Percentiles rank a stretch among this genome's conserved stretches.
These are phyloP conservation scores for Globisporangium parvum DNA, from an alignment of 352 stramenopile species.

Conservation along the genomic window DNA sequence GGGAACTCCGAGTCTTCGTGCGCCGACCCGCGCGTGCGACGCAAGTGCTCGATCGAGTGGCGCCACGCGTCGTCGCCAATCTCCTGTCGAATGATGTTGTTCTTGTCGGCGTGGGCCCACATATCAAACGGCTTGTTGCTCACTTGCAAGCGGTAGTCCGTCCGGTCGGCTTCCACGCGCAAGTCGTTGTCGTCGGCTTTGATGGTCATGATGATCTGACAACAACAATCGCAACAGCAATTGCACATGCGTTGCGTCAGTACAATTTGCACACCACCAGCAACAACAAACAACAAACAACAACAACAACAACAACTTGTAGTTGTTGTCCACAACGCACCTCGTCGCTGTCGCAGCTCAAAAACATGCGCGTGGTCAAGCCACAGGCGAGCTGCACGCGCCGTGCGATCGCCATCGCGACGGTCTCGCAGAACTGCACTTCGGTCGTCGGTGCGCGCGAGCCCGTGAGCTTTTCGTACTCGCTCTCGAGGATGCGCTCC, in stretches of 20 bases:
- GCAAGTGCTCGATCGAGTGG: constrained; percentile 55
- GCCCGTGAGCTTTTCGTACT: constrained; percentile 58
- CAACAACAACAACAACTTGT: neutral
- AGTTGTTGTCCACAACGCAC: no score
- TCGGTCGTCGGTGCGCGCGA: constrained; percentile 41
- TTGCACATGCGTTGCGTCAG: neutral
- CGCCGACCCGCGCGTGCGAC: constrained; percentile 32
- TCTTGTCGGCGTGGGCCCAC: constrained; percentile 46
- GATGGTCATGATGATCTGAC: constrained; percentile 72
- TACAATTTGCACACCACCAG: no score
- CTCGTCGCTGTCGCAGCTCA: constrained; percentile 63
- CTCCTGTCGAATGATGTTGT: constrained; percentile 37
- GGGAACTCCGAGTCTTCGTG: constrained; percentile 31
- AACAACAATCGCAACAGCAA: neutral
- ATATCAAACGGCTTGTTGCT: constrained; percentile 70
- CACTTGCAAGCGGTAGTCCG: constrained; percentile 62
- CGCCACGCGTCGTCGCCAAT: constrained; percentile 44
- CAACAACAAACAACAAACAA: constrained; percentile 1
- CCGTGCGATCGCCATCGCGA: constrained; percentile 53
- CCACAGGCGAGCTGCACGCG: constrained; percentile 73
- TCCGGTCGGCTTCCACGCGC: constrained; percentile 61
- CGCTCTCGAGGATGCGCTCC: constrained; percentile 37
- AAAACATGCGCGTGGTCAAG: constrained; percentile 75
- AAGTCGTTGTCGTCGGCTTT: constrained; percentile 76
- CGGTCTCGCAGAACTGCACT: constrained; percentile 56